Evolutionary conservation across 2,329 filamentous ascomycete species (phyloP).

Genomic region (Botrytis elliptica): DNA sequence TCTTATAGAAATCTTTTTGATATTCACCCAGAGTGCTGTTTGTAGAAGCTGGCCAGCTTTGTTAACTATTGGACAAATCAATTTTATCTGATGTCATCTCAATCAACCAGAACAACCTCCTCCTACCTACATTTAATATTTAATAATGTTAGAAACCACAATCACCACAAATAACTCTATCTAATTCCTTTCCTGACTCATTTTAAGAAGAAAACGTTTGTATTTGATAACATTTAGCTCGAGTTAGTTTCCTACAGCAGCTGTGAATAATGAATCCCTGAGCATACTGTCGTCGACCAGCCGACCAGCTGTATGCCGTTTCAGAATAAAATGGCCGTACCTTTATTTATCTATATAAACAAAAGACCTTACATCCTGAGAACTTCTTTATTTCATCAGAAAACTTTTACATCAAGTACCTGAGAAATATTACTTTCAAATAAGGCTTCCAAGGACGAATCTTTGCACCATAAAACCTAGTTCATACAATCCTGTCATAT

Average conservation of each 20-base stretch:
- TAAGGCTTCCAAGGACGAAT: not conserved
- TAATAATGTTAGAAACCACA: not conserved
- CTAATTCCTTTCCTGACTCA: not conserved
- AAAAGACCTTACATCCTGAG: not conserved
- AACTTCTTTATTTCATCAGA: not conserved
- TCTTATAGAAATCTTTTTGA: not conserved
- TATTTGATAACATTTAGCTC: not conserved
- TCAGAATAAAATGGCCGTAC: not conserved
- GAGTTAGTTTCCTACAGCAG: not conserved
- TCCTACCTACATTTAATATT: not conserved
- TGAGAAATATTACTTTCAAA: not conserved
- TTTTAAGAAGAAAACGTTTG: not conserved
- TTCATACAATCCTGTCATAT: no score
- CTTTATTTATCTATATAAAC: not conserved
- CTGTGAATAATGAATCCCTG: not conserved
- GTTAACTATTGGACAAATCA: not conserved
- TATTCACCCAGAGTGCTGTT: not conserved
- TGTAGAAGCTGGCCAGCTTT: not conserved
- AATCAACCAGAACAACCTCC: not conserved
- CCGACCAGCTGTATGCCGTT: not conserved
- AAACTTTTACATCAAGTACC: not conserved
- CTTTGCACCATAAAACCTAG: accelerated
- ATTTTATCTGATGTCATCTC: not conserved
- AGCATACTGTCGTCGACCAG: not conserved
- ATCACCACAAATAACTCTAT: not conserved